Evolutionary conservation across 2,329 filamentous ascomycete species (phyloP), one percentile per base, ranked within the genome.

Genomic region (Fusarium succisae): DNA sequence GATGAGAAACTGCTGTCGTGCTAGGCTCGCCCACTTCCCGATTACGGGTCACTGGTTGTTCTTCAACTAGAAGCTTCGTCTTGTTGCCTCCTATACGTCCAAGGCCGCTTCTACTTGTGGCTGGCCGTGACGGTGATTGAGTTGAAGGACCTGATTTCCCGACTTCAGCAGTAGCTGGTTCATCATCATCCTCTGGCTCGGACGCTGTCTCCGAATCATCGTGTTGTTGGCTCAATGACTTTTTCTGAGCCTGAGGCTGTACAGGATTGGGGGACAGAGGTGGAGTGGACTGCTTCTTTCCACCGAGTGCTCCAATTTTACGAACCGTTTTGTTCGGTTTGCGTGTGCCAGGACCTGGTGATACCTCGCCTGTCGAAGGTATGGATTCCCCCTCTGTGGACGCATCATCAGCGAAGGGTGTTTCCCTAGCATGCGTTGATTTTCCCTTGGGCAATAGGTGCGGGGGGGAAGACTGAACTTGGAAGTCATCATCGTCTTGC

Each of bases 401-500:
- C 8, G 59, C 75, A 63, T 81, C 80, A 28, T 81, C 78, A n/a
- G 61, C 71, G 57, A 64, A 57, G 22, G 43, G 58, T 55, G 45
- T 63, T 54, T 43, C 54, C 22, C 45, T 71, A 47, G 55, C 65
- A 44, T 53, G 64, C 39, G 63, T 57, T 53, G 67, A 71, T 32
- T 78, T 82, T 48, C 74, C 69, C 37, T 76, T 74, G 18, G 81
- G 75, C 53, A 70, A 73, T 45, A 84, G 78, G 47, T 80, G 81
- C 20, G 84, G 83, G 7, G 87, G 87, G 4, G 86, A 87, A 26
- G 82, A 80, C 67, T 88, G 87, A 13, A 88, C 81, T 70, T 89
- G 84, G 54, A 89, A 89, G 63, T 87, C 87, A 50, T 85, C 85
- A n/a, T 86, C 85, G 17, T 86, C 83, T 8, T 81, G 81, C 26